Evolutionary conservation across 805 yeast genomes (phyloP), one percentile per base, ranked within the genome.

Genomic region (Jamesozyma rosinii): DNA sequence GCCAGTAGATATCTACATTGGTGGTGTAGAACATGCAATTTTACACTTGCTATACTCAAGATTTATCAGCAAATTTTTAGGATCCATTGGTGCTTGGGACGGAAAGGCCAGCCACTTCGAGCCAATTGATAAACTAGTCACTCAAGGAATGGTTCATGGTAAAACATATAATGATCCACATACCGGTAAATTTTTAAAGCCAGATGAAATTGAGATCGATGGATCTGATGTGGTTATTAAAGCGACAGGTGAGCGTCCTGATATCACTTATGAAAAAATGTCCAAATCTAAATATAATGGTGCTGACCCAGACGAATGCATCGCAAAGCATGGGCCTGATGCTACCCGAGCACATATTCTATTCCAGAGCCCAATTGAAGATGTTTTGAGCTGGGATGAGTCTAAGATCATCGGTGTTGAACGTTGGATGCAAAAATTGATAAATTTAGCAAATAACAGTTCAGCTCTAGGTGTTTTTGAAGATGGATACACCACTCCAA

Each of bases 121-220:
- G 57, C 98, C 98, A 1, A 78, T 92, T 56, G 73, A 68, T 44
- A 75, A 74, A 46, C 69, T 92, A 30, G 80, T 90, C 1, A 89
- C 97, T 1, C 97, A 90, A 61, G 98, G 98, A 15, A 92, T 92
- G 98, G 98, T 92, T 3, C 96, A 90, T 48, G 97, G 97, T 2
- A 79, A 76, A 55, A 92, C 98, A 0, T 84, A 60, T 52, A 67
- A 70, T 6, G 81, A 89, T 50, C 92, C 95, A 3, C 63, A 60
- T 0, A 81, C 74, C 26, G 92, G 90, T 0, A 66, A 79, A 44
- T 90, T 83, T 59, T 67, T 92, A 50, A 85, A 78, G 52, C 90
- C 94, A 0, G 79, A 81, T 1, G 97, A 92, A 52, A 59, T 85
- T 11, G 80, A 74, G 33, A 65, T 68, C 0, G 52, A 49, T 0